phyloP scores from a whole-genome alignment of 768 basidiomycete genomes.

The Nevesoporus exiguus region DNA sequence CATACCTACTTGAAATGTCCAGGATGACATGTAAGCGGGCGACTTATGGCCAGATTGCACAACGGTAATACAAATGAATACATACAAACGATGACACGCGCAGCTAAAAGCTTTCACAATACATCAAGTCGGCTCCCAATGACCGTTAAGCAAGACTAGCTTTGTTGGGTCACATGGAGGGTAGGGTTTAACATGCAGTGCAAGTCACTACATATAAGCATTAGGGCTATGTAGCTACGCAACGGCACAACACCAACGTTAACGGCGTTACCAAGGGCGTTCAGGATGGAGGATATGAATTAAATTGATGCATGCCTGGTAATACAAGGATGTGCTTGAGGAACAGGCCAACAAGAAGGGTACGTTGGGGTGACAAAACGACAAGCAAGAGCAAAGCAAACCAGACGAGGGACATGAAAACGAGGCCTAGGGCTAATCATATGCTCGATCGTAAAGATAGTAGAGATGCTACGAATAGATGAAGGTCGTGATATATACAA shows the following conservation, averaged over 20 bases:
- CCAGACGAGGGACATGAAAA: constrained; percentile 25
- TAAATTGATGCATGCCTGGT: constrained; percentile 32
- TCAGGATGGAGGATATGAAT: constrained; percentile 18
- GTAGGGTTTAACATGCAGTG: no score
- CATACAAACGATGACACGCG: no score
- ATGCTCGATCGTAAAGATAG: constrained; percentile 25
- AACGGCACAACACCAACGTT: constrained; percentile 4
- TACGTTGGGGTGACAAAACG: constrained; percentile 28
- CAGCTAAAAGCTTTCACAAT: no score
- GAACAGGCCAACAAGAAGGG: constrained; percentile 22
- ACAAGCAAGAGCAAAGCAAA: constrained; percentile 27
- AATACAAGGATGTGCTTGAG: constrained; percentile 31
- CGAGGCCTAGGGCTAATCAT: constrained; percentile 16
- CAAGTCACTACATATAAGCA: no score
- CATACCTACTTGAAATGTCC: not conserved
- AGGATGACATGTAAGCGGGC: not conserved
- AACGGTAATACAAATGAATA: not conserved
- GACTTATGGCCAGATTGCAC: not conserved
- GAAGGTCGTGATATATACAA: constrained; percentile 33
- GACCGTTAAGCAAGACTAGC: no score
- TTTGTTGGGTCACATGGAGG: no score
- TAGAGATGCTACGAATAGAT: constrained; percentile 32
- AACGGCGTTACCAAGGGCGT: constrained; percentile 3
- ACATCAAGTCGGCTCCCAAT: no score
- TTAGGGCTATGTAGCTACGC: constrained; percentile 1